Percentiles rank a stretch among this genome's conserved stretches.
Evolutionary conservation across 2,329 filamentous ascomycete genomes (phyloP).

Genomic region (Phyllosticta paracitricarpa): DNA sequence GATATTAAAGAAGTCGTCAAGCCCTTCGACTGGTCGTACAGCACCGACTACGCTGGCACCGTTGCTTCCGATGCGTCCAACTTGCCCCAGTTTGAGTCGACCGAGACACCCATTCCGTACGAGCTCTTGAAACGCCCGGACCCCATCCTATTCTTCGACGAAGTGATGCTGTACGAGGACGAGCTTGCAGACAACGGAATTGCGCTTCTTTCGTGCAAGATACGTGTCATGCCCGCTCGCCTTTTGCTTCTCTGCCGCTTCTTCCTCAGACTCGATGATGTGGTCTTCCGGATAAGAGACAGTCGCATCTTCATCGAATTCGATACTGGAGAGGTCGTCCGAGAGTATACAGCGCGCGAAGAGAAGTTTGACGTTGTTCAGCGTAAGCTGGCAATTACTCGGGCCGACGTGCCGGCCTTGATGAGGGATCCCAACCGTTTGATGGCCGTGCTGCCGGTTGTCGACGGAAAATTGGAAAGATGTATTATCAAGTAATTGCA

Average conservation of each 20-base stretch:
- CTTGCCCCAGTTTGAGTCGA: slow-evolving; percentile 28
- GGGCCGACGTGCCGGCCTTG: slow-evolving; percentile 64
- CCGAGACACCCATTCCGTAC: slow-evolving; percentile 60
- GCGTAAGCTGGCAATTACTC: slow-evolving; percentile 43
- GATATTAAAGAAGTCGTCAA: slow-evolving; percentile 90
- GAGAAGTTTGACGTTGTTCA: slow-evolving; percentile 68
- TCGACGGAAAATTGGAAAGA: slow-evolving; percentile 58
- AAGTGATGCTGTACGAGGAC: slow-evolving; percentile 92
- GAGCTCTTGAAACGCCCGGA: slow-evolving; percentile 81
- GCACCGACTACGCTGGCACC: slow-evolving; percentile 74
- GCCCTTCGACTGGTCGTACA: slow-evolving; percentile 98
- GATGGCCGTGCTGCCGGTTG: slow-evolving; percentile 45
- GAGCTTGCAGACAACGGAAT: slow-evolving; percentile 97
- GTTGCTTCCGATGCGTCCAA: slow-evolving; percentile 23
- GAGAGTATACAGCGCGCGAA: slow-evolving; percentile 87
- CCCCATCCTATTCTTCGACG: slow-evolving; percentile 93
- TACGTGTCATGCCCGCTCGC: slow-evolving; percentile 83
- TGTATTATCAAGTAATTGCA: slow-evolving; percentile 27
- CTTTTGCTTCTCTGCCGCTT: slow-evolving; percentile 77
- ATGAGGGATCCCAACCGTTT: slow-evolving; percentile 73
- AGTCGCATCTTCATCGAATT: slow-evolving; percentile 92
- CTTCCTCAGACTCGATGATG: slow-evolving; percentile 88
- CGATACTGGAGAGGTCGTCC: slow-evolving; percentile 62
- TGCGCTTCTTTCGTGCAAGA: slow-evolving; percentile 78
- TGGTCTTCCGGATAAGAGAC: slow-evolving; percentile 77